These are phyloP conservation scores for Globisporangium perplexum DNA, from an alignment of 352 stramenopile genomes.

Conservation along the genomic window DNA sequence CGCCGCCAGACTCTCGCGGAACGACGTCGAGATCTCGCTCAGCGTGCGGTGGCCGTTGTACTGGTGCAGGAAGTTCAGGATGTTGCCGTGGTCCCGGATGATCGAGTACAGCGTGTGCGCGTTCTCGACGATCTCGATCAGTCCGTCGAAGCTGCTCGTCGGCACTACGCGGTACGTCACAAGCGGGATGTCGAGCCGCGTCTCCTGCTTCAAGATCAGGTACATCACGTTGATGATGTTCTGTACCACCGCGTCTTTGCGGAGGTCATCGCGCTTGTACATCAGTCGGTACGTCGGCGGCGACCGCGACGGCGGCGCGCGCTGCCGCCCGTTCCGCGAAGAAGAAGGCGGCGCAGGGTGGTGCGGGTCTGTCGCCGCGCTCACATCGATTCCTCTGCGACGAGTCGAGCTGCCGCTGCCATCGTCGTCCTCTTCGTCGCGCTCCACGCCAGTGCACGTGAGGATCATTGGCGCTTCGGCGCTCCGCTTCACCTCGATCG, in stretches of 20 bases:
- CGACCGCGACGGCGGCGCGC: background rate
- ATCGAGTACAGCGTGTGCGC: slow-evolving; percentile 83
- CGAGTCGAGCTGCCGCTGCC: slow-evolving; percentile 11
- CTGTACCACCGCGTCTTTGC: slow-evolving; percentile 81
- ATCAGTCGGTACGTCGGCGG: slow-evolving; percentile 61
- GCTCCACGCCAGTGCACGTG: slow-evolving; percentile 68
- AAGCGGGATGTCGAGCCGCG: slow-evolving; percentile 66
- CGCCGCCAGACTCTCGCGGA: slow-evolving; percentile 91
- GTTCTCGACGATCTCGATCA: slow-evolving; percentile 87
- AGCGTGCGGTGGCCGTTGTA: slow-evolving; percentile 83
- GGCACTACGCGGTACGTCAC: slow-evolving; percentile 85
- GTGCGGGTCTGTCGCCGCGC: slow-evolving; percentile 4
- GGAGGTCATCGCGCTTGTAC: slow-evolving; percentile 85
- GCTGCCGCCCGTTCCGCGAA: background rate
- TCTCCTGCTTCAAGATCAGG: slow-evolving; percentile 81
- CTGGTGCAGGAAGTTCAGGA: slow-evolving; percentile 82
- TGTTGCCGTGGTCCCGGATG: slow-evolving; percentile 75
- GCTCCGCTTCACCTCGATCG: slow-evolving; percentile 77
- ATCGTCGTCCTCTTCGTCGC: slow-evolving; percentile 62
- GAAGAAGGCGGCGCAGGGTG: slow-evolving; percentile 27
- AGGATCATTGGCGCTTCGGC: slow-evolving; percentile 79
- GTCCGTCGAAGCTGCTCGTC: slow-evolving; percentile 76
- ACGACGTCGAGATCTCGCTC: slow-evolving; percentile 82
- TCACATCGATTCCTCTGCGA: slow-evolving; percentile 1
- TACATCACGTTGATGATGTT: slow-evolving; percentile 91